phyloP scores from a whole-genome alignment of 2,329 filamentous ascomycete genomes.

The Ilyonectria mors-panacis region DNA sequence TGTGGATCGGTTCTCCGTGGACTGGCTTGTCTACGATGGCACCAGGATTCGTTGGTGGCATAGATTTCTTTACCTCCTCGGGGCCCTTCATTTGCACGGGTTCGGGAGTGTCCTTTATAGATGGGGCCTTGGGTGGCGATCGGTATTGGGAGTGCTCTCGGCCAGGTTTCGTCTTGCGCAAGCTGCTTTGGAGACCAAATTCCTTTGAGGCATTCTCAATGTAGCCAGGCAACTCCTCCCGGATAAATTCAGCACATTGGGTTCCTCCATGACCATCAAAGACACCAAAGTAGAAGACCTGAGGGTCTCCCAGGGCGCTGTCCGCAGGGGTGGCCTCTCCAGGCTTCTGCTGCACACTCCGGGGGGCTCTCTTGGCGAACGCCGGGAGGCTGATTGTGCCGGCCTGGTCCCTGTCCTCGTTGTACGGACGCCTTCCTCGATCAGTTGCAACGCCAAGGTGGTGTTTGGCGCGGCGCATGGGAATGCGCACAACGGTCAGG shows the following conservation, averaged over 20 bases:
- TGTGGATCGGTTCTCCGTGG: conserved; percentile 55
- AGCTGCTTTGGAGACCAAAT: conserved; percentile 84
- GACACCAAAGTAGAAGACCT: conserved; percentile 97
- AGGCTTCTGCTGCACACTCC: conserved; percentile 68
- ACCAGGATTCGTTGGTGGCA: conserved; percentile 52
- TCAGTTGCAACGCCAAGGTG: conserved; percentile 89
- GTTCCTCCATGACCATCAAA: conserved; percentile 96
- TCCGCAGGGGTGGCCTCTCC: conserved; percentile 79
- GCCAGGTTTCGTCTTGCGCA: conserved; percentile 64
- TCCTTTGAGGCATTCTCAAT: conserved; percentile 84
- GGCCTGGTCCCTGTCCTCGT: conserved; percentile 95
- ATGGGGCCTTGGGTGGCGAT: conserved; percentile 32
- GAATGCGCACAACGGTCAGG: conserved; percentile 94
- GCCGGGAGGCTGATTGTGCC: conserved; percentile 94
- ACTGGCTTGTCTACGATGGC: conserved; percentile 54
- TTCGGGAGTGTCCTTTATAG: conserved; percentile 48
- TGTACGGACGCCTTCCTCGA: conserved; percentile 87
- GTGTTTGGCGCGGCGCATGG: conserved; percentile 92
- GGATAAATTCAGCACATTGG: conserved; percentile 89
- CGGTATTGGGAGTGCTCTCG: conserved; percentile 42
- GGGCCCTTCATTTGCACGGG: conserved; percentile 65
- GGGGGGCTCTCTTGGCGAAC: conserved; percentile 87
- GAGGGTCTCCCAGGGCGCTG: conserved; percentile 87
- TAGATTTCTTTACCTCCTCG: conserved; percentile 60
- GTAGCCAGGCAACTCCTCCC: conserved; percentile 88